phyloP scores from a whole-genome alignment of 768 basidiomycete species.

The Boletus rex-veris region DNA sequence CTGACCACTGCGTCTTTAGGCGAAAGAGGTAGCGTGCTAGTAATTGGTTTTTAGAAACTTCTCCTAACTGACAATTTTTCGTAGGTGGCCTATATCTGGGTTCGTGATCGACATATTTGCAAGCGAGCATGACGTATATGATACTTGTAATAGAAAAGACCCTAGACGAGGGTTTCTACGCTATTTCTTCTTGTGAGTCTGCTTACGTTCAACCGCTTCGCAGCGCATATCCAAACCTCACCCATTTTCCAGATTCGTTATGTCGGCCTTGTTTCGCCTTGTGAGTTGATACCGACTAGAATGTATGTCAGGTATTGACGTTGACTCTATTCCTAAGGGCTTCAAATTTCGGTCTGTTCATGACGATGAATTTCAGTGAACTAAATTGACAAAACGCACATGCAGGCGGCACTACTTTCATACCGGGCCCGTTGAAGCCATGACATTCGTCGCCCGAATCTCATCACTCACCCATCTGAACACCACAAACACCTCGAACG shows the following conservation, averaged over 20 bases:
- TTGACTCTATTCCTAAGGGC: neutral
- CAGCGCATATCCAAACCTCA: neutral
- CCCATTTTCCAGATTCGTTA: neutral
- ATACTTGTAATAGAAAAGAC: neutral
- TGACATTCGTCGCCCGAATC: neutral
- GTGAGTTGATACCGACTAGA: neutral
- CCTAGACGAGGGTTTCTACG: neutral
- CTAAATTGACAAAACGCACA: neutral
- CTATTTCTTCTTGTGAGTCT: neutral
- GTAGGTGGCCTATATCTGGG: slow-evolving; percentile 1
- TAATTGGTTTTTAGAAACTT: neutral
- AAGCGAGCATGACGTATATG: neutral
- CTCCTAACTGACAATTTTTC: neutral
- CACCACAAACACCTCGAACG: neutral
- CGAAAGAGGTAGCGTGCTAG: neutral
- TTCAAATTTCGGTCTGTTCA: neutral
- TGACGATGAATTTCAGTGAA: neutral
- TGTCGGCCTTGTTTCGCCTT: neutral
- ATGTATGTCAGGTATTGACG: neutral
- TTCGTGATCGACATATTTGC: neutral
- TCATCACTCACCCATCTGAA: neutral
- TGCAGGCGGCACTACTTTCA: neutral
- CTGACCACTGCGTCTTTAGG: neutral
- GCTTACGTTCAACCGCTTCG: neutral
- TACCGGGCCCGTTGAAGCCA: neutral